These are phyloP conservation scores for Quercus bicolor DNA, from an alignment of 306 rosid species.

Conservation along the genomic window DNA sequence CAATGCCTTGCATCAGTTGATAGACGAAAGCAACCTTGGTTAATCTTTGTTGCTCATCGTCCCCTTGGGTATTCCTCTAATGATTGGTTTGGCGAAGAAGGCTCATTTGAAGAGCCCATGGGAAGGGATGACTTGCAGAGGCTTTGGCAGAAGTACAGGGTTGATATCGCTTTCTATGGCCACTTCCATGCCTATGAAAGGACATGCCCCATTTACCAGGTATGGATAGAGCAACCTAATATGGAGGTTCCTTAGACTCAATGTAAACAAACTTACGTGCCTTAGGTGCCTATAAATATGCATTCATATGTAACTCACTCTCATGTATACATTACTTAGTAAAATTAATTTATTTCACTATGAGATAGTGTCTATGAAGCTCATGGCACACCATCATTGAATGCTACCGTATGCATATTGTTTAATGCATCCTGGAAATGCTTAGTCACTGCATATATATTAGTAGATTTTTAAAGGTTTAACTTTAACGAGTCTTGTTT, in stretches of 20 bases:
- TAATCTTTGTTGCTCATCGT: slow-evolving; percentile 87
- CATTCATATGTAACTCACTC: background rate
- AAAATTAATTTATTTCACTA: too few species aligned
- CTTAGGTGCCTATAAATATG: too few species aligned
- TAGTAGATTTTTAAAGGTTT: too few species aligned
- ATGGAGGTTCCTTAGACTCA: too few species aligned
- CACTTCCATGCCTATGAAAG: slow-evolving; percentile 90
- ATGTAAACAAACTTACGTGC: too few species aligned
- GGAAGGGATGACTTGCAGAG: slow-evolving; percentile 85
- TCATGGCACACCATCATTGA: too few species aligned
- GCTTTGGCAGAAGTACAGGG: slow-evolving; percentile 90
- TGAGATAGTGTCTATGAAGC: too few species aligned
- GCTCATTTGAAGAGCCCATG: slow-evolving; percentile 85
- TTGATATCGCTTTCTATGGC: slow-evolving; percentile 81
- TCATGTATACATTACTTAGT: background rate
- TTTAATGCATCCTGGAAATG: too few species aligned
- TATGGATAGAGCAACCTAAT: background rate
- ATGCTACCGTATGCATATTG: too few species aligned
- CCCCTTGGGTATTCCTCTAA: slow-evolving; percentile 84
- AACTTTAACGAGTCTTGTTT: too few species aligned
- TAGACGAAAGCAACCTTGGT: slow-evolving; percentile 87
- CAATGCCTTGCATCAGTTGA: slow-evolving; percentile 87
- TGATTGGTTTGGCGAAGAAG: slow-evolving; percentile 49
- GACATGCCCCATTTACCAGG: slow-evolving; percentile 88
- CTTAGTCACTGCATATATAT: too few species aligned